phyloP scores from a whole-genome alignment of 345 rosid species.

The Populus deltoides region DNA sequence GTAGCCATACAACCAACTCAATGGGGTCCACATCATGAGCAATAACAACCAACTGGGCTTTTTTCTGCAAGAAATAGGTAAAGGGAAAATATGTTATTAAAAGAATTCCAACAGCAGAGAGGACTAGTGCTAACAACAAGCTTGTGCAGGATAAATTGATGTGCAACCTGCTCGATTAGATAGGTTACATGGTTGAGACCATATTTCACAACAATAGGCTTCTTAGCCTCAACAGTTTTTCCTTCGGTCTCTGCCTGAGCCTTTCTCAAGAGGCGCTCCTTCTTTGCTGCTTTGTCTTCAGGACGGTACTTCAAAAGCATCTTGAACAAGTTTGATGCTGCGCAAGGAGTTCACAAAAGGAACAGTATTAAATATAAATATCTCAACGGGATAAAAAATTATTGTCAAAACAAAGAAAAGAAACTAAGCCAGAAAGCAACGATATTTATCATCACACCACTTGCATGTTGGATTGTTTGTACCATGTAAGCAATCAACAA shows the following conservation, averaged over 20 bases:
- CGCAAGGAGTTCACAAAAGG: not conserved
- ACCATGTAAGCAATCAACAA: no score
- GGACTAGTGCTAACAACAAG: no score
- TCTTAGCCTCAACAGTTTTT: conserved; percentile 41
- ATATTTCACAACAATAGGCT: conserved; percentile 60
- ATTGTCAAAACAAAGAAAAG: no score
- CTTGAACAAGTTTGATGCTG: conserved; percentile 54
- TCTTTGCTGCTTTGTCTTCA: conserved; percentile 51
- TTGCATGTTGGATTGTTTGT: no score
- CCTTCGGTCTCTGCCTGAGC: conserved; percentile 61
- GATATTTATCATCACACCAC: no score
- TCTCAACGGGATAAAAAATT: no score
- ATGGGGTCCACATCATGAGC: conserved; percentile 82
- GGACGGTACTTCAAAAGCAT: conserved; percentile 58
- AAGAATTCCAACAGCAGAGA: no score
- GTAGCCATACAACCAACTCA: conserved; percentile 78
- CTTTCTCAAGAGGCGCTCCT: conserved; percentile 42
- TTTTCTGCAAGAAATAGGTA: conserved; percentile 37
- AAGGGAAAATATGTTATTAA: not conserved
- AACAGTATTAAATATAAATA: no score
- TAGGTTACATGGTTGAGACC: conserved; percentile 65
- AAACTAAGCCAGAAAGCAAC: no score
- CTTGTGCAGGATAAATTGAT: no score
- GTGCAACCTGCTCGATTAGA: conserved; percentile 52
- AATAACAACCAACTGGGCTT: conserved; percentile 60